Evolutionary conservation across 1,139 yeast genomes (phyloP).

Genomic region (Scheffersomyces quercinus): DNA sequence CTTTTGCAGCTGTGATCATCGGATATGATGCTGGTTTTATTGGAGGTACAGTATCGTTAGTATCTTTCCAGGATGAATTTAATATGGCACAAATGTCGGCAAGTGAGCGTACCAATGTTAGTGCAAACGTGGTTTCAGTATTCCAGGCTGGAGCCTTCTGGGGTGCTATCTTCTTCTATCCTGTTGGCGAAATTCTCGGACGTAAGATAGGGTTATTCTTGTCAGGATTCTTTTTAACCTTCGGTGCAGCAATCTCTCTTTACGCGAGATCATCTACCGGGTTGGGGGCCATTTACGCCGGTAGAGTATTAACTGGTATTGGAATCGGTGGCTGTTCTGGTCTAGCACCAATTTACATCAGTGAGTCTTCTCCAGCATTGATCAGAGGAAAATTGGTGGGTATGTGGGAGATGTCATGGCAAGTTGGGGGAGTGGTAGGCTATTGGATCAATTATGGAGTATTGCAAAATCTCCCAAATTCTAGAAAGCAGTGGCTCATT

Average conservation of each 20-base stretch:
- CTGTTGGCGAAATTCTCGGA: slow-evolving; percentile 29
- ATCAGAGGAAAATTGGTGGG: slow-evolving; percentile 45
- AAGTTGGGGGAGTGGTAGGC: slow-evolving; percentile 50
- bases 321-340: slow-evolving; percentile 39
- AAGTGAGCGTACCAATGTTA: slow-evolving; percentile 12
- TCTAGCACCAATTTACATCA: slow-evolving; percentile 33
- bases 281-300: slow-evolving; percentile 37
- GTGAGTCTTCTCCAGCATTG: slow-evolving; percentile 31
- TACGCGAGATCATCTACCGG: slow-evolving; percentile 21
- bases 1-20: slow-evolving; percentile 33
- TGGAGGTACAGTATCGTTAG: slow-evolving; percentile 32
- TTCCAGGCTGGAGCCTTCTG: slow-evolving; percentile 40
- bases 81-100: slow-evolving; percentile 21
- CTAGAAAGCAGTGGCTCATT: slow-evolving; percentile 33
- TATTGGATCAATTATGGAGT: slow-evolving; percentile 34
- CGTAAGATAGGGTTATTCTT: slow-evolving; percentile 26
- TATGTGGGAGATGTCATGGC: slow-evolving; percentile 51
- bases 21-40: slow-evolving; percentile 39
- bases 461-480: slow-evolving; percentile 18
- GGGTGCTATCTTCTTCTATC: slow-evolving; percentile 30
- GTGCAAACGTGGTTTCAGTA: slow-evolving; percentile 34
- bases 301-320: slow-evolving; percentile 35
- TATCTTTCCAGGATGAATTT: slow-evolving; percentile 28
- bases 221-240: slow-evolving; percentile 35
- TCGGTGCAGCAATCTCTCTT: slow-evolving; percentile 46